A percentile compares a stretch with the other conserved stretches of the same genome.
These are phyloP conservation scores for Entomortierella parvispora DNA, from an alignment of 192 early-diverging fungal species.

Conservation along the genomic window DNA sequence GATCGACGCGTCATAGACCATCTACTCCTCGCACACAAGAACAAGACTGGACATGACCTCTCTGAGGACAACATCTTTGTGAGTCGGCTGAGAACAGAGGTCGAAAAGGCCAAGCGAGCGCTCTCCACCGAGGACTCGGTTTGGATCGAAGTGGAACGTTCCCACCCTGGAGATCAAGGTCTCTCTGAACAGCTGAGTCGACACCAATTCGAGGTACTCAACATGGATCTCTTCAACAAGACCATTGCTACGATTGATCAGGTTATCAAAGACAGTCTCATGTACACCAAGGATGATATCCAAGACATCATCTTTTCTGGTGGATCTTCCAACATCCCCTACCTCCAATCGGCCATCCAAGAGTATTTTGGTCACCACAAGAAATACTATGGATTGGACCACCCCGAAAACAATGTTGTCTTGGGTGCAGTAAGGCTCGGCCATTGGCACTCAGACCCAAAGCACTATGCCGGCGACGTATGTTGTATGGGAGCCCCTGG, in stretches of 20 bases:
- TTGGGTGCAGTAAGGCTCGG: slow-evolving; percentile 86
- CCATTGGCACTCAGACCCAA: background rate
- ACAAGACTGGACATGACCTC: slow-evolving; percentile 62
- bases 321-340: slow-evolving; percentile 89
- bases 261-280: slow-evolving; percentile 80
- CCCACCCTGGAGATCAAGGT: slow-evolving; percentile 48
- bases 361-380: slow-evolving; percentile 88
- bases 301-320: slow-evolving; percentile 89
- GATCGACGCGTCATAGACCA: slow-evolving; percentile 86
- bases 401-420: slow-evolving; percentile 84
- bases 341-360: slow-evolving; percentile 82
- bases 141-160: slow-evolving; percentile 12
- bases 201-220: slow-evolving; percentile 90
- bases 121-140: slow-evolving; percentile 13
- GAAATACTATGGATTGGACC: slow-evolving; percentile 81
- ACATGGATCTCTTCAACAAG: slow-evolving; percentile 86
- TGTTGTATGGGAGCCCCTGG: slow-evolving; percentile 56
- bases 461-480: slow-evolving; percentile 55
- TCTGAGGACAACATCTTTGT: slow-evolving; percentile 5
- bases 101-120: slow-evolving; percentile 45
- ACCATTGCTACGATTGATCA: slow-evolving; percentile 85
- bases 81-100: slow-evolving; percentile 19
- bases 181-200: slow-evolving; percentile 87
- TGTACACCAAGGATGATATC: slow-evolving; percentile 76
- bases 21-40: slow-evolving; percentile 84